Conservation (phyloP, 2,329 filamentous ascomycete species). For the Knufia fluminis region DNA sequence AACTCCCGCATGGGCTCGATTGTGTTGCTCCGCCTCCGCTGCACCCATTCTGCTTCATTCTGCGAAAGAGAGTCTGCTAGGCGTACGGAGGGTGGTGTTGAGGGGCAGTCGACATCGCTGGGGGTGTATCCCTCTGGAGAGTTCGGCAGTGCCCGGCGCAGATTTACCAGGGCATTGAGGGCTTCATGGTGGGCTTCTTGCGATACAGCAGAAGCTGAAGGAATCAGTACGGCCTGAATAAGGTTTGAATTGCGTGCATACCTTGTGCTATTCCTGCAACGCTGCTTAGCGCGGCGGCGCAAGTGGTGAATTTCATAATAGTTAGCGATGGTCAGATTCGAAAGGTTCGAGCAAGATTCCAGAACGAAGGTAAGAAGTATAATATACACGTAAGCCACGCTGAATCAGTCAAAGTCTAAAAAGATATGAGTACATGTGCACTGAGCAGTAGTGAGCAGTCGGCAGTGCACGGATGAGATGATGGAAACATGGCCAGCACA, state of each 20-base stretch:
- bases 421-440: neutral
- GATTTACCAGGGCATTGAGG: neutral
- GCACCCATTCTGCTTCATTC: conserved; percentile 66
- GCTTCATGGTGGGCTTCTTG: neutral
- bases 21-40: conserved; percentile 61
- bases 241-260: neutral
- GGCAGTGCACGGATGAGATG: neutral
- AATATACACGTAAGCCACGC: neutral
- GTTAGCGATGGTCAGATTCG: neutral
- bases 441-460: no score
- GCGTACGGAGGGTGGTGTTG: conserved; percentile 59
- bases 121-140: conserved; percentile 65
- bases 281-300: neutral
- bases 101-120: conserved; percentile 57
- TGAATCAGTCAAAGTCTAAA: neutral
- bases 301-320: neutral
- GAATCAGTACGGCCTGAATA: neutral
- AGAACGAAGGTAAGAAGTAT: neutral
- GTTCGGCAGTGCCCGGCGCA: conserved; percentile 41
- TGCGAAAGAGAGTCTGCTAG: conserved; percentile 52
- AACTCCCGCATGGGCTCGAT: conserved; percentile 66
- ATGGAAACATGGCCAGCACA: neutral
- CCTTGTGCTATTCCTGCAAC: neutral
- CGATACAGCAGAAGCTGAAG: neutral
- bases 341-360: neutral